These are phyloP conservation scores for Acanthamoeba triangularis DNA, from an alignment of 208 protist genomes.

Conservation along the genomic window DNA sequence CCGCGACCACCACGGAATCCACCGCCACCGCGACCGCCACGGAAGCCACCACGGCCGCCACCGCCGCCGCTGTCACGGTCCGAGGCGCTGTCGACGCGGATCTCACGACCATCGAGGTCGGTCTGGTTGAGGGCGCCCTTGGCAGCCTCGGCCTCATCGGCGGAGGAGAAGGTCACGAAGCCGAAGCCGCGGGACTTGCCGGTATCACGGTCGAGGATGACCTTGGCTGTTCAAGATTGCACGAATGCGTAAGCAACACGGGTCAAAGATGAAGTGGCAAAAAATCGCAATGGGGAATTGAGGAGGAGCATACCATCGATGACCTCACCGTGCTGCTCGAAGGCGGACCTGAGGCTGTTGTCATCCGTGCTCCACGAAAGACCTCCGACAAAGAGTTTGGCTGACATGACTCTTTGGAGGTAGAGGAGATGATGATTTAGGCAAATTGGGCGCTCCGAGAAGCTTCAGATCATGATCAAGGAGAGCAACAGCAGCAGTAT, in stretches of 20 bases:
- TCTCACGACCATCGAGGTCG: slow-evolving; percentile 62
- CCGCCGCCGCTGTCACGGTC: slow-evolving; percentile 43
- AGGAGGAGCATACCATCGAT: slow-evolving; percentile 28
- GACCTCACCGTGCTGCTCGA: slow-evolving; percentile 39
- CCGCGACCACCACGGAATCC: neutral
- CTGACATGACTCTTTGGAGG: slow-evolving; percentile 36
- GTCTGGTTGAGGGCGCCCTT: slow-evolving; percentile 88
- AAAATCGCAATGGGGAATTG: neutral
- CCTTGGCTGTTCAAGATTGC: slow-evolving; percentile 79
- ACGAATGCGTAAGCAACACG: neutral
- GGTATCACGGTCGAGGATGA: slow-evolving; percentile 88
- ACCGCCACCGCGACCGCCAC: slow-evolving; percentile 24
- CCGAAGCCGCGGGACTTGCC: slow-evolving; percentile 91
- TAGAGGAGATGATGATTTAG: neutral
- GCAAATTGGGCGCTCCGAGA: too few species aligned
- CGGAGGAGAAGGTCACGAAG: slow-evolving; percentile 92
- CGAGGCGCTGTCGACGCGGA: slow-evolving; percentile 43
- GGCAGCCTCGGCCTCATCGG: slow-evolving; percentile 85
- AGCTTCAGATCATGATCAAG: neutral
- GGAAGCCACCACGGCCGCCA: slow-evolving; percentile 31
- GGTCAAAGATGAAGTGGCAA: neutral
- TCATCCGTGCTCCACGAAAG: slow-evolving; percentile 68
- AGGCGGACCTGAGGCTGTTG: slow-evolving; percentile 43
- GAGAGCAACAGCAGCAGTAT: neutral
- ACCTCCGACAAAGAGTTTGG: slow-evolving; percentile 70